These are phyloP conservation scores for Kodamaea leandrae DNA, from an alignment of 805 yeast genomes.

Conservation along the genomic window DNA sequence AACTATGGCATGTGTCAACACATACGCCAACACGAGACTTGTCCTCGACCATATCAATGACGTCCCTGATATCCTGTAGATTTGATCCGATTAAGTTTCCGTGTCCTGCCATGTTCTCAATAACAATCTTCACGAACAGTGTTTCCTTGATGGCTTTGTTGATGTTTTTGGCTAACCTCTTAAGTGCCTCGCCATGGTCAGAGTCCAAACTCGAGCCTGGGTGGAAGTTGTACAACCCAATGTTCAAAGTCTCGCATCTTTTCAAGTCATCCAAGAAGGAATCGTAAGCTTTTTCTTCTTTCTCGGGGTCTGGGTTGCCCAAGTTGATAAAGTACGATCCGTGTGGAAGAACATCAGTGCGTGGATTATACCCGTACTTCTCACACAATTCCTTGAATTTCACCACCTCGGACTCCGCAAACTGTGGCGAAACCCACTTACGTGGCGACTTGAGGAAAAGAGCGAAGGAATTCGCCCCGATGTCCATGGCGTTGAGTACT, in stretches of 20 bases:
- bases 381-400: slow-evolving; percentile 65
- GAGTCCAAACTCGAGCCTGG: slow-evolving; percentile 83
- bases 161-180: slow-evolving; percentile 71
- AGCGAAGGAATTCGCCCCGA: slow-evolving; percentile 81
- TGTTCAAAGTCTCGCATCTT: slow-evolving; percentile 80
- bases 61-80: slow-evolving; percentile 69
- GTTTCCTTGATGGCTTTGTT: slow-evolving; percentile 78
- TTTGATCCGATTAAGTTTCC: slow-evolving; percentile 85
- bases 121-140: slow-evolving; percentile 74
- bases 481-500: slow-evolving; percentile 52
- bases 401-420: slow-evolving; percentile 61
- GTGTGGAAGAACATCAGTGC: slow-evolving; percentile 84
- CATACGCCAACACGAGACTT: slow-evolving; percentile 92
- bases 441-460: slow-evolving; percentile 87
- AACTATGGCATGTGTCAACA: slow-evolving; percentile 92
- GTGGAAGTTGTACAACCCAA: slow-evolving; percentile 88
- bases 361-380: slow-evolving; percentile 63
- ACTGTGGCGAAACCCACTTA: slow-evolving; percentile 84
- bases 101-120: slow-evolving; percentile 98
- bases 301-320: slow-evolving; percentile 84
- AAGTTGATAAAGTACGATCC: slow-evolving; percentile 92
- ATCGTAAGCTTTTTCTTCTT: slow-evolving; percentile 69
- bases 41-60: slow-evolving; percentile 75
- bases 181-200: slow-evolving; percentile 62
- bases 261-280: slow-evolving; percentile 82